Percentiles rank a stretch among this genome's conserved stretches.
These are phyloP conservation scores for Kurtzmaniella quercitrusa DNA, from an alignment of 1,139 yeast species.

Conservation along the genomic window DNA sequence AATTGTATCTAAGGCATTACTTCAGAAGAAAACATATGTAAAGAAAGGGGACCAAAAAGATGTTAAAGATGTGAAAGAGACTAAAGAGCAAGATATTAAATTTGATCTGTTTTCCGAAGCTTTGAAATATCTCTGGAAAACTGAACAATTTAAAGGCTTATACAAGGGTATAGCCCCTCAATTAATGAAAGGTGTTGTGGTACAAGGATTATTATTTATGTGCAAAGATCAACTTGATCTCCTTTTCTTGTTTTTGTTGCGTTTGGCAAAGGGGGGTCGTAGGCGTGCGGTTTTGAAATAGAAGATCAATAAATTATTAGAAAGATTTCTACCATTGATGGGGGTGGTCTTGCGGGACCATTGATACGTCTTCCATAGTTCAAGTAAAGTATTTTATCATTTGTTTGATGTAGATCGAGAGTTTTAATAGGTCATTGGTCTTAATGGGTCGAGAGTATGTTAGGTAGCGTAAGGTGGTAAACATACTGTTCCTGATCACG, in stretches of 20 bases:
- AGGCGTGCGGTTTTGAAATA: neutral
- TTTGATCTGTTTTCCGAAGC: conserved; percentile 41
- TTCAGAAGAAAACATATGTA: conserved; percentile 50
- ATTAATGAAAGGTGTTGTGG: conserved; percentile 74
- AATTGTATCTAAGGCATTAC: conserved; percentile 78
- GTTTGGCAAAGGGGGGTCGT: conserved; percentile 12
- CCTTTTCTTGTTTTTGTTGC: conserved; percentile 36
- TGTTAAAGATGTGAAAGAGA: conserved; percentile 13
- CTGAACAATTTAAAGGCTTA: conserved; percentile 41
- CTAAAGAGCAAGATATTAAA: conserved; percentile 21
- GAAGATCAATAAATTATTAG: neutral
- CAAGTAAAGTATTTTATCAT: too few species aligned
- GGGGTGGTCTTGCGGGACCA: too few species aligned
- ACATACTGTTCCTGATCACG: too few species aligned
- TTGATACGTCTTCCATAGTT: too few species aligned
- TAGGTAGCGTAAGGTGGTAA: too few species aligned
- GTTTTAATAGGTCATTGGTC: too few species aligned
- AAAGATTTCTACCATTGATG: too few species aligned
- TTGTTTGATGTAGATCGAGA: too few species aligned
- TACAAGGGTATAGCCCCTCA: conserved; percentile 86
- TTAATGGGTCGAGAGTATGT: too few species aligned
- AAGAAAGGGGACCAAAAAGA: conserved; percentile 14
- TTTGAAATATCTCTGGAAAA: conserved; percentile 40
- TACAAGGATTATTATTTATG: conserved; percentile 82
- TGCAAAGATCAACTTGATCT: conserved; percentile 67